phyloP scores from a whole-genome alignment of 768 basidiomycete species.

The Asterophora lycoperdoides region DNA sequence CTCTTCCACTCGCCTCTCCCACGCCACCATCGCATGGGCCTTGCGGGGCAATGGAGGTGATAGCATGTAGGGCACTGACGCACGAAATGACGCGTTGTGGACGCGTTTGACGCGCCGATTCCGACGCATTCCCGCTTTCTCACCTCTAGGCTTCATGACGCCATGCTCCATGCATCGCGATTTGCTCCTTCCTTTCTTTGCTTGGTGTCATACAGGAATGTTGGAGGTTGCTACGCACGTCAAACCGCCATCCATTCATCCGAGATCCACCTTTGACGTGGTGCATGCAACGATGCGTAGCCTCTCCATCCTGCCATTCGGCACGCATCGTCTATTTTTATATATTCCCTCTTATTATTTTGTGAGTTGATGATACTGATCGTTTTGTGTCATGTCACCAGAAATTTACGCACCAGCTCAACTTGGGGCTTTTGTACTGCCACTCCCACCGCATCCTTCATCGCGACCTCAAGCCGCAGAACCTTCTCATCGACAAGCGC shows the following conservation, averaged over 20 bases:
- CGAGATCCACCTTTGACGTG: background rate
- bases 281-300: background rate
- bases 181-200: background rate
- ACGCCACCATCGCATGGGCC: too few species aligned
- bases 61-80: background rate
- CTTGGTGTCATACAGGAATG: background rate
- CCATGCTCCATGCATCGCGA: background rate
- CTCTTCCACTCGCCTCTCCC: too few species aligned
- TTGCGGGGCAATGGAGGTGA: too few species aligned
- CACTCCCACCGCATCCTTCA: slow-evolving; percentile 96
- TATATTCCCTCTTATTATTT: too few species aligned
- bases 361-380: too few species aligned
- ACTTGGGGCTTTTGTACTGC: slow-evolving; percentile 88
- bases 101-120: slow-evolving; percentile 20
- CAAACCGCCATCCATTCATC: background rate
- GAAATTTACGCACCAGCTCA: slow-evolving; percentile 97
- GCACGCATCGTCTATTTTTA: background rate
- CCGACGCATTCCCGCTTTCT: too few species aligned
- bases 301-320: background rate
- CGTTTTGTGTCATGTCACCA: slow-evolving; percentile 26
- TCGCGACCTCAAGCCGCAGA: slow-evolving; percentile 95
- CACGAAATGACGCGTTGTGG: slow-evolving; percentile 17
- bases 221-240: background rate
- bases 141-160: too few species aligned
- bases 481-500: slow-evolving; percentile 84